These are phyloP conservation scores for Cutaneotrichosporon daszewskae DNA, from an alignment of 1,284 basidiomycete genomes.

Conservation along the genomic window DNA sequence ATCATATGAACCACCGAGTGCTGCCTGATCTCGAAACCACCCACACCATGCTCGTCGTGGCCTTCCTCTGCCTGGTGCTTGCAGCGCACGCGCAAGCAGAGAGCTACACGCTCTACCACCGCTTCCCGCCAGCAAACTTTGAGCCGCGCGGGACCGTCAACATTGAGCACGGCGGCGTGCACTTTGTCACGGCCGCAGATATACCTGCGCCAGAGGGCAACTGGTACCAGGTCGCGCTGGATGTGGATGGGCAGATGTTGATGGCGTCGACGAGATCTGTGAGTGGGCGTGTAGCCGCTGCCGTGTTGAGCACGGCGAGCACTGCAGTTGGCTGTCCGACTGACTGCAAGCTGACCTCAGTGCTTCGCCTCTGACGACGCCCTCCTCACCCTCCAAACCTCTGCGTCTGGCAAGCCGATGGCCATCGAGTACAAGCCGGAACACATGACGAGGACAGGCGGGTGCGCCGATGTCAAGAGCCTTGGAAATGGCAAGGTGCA, in stretches of 20 bases:
- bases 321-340: too few relatives aligned
- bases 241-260: slow-evolving; percentile 7
- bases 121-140: slow-evolving; percentile 7
- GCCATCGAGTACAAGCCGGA: slow-evolving; percentile 12
- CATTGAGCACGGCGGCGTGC: slow-evolving; percentile 2
- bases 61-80: slow-evolving; percentile 9
- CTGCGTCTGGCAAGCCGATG: not conserved
- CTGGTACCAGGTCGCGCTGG: slow-evolving; percentile 22
- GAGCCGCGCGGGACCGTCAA: slow-evolving; percentile 10
- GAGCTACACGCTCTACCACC: slow-evolving; percentile 17
- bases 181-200: not conserved
- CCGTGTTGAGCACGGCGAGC: too few relatives aligned
- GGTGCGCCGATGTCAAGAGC: not conserved
- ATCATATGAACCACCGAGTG: not conserved
- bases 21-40: not conserved
- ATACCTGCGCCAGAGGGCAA: not conserved
- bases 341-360: not conserved
- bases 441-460: not conserved
- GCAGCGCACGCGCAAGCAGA: slow-evolving; percentile 4
- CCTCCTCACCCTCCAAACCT: slow-evolving; percentile 3
- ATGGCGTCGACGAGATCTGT: slow-evolving; percentile 14
- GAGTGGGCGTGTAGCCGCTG: slow-evolving; percentile 1
- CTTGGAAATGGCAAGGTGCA: too few relatives aligned
- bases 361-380: slow-evolving; percentile 8
- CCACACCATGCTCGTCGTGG: slow-evolving; percentile 8